Percentiles rank a stretch among this genome's conserved stretches.
These are phyloP conservation scores for Salix udensis DNA, from an alignment of 345 rosid species.

Conservation along the genomic window DNA sequence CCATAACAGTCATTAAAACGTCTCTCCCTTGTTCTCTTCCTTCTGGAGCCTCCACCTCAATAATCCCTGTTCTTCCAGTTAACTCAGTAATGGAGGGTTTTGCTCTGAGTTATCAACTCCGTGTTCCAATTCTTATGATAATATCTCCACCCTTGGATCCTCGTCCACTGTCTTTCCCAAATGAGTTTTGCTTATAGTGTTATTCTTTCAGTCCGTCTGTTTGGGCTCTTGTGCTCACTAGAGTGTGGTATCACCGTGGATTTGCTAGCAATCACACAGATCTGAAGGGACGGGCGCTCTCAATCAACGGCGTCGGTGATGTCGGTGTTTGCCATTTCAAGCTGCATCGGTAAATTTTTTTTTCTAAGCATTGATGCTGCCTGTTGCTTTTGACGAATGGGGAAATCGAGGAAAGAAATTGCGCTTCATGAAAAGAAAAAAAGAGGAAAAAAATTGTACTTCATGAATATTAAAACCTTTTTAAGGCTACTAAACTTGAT, in stretches of 20 bases:
- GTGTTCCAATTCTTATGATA: constrained; percentile 30
- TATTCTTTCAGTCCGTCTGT: constrained; percentile 8
- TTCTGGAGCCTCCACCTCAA: background rate
- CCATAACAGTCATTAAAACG: constrained; percentile 32
- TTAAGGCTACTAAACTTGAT: background rate
- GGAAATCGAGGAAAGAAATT: constrained; percentile 5
- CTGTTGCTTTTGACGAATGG: background rate
- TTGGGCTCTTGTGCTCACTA: constrained; percentile 18
- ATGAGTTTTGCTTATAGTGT: constrained; percentile 32
- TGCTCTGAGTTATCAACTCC: constrained; percentile 25
- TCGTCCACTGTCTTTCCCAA: constrained; percentile 26
- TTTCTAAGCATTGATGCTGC: background rate
- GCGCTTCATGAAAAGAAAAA: background rate
- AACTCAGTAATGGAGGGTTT: constrained; percentile 42
- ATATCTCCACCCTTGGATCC: constrained; percentile 38
- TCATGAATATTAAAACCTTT: background rate
- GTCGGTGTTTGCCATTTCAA: constrained; percentile 45
- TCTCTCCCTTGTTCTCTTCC: background rate
- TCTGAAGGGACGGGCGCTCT: constrained; percentile 31
- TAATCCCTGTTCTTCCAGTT: constrained; percentile 17
- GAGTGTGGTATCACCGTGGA: constrained; percentile 40
- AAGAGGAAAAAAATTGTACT: background rate
- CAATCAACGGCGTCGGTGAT: constrained; percentile 49
- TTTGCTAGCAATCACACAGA: constrained; percentile 38
- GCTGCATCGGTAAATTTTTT: constrained; percentile 34